These are phyloP conservation scores for Backusella macrospora DNA, from an alignment of 192 early-diverging fungal species.

Conservation along the genomic window DNA sequence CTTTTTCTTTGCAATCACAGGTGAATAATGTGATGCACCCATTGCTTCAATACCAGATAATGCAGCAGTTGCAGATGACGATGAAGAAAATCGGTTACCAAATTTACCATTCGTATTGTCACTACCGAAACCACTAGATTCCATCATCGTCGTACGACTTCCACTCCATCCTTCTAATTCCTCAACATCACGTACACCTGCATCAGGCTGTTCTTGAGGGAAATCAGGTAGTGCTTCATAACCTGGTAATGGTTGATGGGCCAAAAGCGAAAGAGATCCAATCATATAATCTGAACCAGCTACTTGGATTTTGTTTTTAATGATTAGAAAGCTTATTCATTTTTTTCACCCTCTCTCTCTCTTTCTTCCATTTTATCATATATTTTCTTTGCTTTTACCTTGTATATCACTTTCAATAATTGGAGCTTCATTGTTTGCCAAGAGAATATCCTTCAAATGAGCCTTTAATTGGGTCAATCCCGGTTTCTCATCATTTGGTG, in stretches of 20 bases:
- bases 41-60: constrained; percentile 37
- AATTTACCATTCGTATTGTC: constrained; percentile 45
- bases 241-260: constrained; percentile 60
- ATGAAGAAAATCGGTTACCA: constrained; percentile 23
- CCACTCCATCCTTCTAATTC: constrained; percentile 40
- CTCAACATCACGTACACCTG: constrained; percentile 50
- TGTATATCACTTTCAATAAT: constrained; percentile 53
- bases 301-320: constrained; percentile 1
- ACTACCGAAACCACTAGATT: constrained; percentile 46
- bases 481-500: constrained; percentile 17
- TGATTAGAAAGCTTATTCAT: background rate
- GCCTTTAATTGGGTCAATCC: constrained; percentile 43
- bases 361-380: too few species aligned
- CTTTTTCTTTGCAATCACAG: constrained; percentile 38
- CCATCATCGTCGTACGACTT: constrained; percentile 28
- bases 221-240: constrained; percentile 85
- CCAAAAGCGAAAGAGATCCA: constrained; percentile 66
- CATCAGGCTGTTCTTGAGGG: constrained; percentile 62
- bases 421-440: constrained; percentile 57
- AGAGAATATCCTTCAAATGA: constrained; percentile 60
- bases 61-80: constrained; percentile 7
- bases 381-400: too few species aligned
- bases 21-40: constrained; percentile 25
- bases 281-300: constrained; percentile 53
- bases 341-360: background rate